Conservation (phyloP, 2,329 filamentous ascomycete genomes). For the Alternaria gansuensis region DNA sequence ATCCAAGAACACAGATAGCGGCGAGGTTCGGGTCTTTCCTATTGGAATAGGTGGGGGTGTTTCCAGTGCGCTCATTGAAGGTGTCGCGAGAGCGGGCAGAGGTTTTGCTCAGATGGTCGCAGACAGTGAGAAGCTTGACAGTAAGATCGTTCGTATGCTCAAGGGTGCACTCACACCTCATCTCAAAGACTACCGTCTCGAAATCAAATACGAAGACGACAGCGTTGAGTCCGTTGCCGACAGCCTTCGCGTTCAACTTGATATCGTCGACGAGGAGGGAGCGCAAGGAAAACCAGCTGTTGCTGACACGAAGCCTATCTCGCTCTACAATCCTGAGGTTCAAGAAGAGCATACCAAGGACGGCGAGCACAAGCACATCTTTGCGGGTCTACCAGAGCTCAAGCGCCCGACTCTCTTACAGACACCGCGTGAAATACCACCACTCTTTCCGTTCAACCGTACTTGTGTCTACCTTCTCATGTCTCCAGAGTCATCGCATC, state of each 20-base stretch:
- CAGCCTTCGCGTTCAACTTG: conserved; percentile 1
- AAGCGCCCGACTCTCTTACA: conserved; percentile 10
- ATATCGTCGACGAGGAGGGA: neutral
- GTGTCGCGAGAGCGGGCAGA: conserved; percentile 14
- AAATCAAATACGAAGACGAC: conserved; percentile 17
- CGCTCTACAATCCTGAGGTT: neutral
- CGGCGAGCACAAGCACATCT: conserved; percentile 4
- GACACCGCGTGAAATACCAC: conserved; percentile 9
- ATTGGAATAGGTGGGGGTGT: conserved; percentile 13
- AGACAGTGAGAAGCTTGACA: conserved; percentile 13
- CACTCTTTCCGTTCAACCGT: conserved; percentile 12
- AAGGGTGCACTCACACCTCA: conserved; percentile 19
- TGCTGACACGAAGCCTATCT: neutral
- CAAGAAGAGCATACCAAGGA: conserved; percentile 10
- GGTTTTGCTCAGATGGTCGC: conserved; percentile 18
- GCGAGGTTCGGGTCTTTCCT: conserved; percentile 14
- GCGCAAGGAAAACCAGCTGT: neutral
- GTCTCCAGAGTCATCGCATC: conserved; percentile 9
- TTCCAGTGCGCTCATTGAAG: conserved; percentile 13
- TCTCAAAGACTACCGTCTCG: conserved; percentile 14
- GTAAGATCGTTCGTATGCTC: conserved; percentile 19
- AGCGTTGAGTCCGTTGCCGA: conserved; percentile 11
- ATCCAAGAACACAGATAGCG: neutral
- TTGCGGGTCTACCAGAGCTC: conserved; percentile 2
- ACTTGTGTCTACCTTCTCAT: conserved; percentile 16